Evolutionary conservation across 2,329 filamentous ascomycete species (phyloP), one percentile per base, ranked within the genome.

Genomic region (Thyridium curvatum): DNA sequence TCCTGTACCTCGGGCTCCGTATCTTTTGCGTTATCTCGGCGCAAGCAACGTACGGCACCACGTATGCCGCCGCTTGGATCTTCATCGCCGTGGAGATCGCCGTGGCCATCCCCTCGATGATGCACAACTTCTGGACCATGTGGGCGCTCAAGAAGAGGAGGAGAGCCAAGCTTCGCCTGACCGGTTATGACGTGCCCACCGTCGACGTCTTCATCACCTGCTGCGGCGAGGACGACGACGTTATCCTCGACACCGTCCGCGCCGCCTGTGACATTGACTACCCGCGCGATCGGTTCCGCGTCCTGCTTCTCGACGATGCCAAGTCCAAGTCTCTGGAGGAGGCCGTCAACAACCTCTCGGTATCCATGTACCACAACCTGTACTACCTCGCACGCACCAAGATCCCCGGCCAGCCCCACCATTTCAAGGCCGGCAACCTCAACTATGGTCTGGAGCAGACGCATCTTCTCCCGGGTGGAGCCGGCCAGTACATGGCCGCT

Each of bases 401-500:
- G 56, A 59, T 61, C 33, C 65, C 66, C 4, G 68, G 68, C 8
- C 58, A 66, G 28, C 68, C 69, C 2, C 66, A 75, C 47, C 71
- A 77, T 51, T 81, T 77, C 64, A 82, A 82, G 61, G 76, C 78
- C 2, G 77, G 78, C 37, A 82, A 82, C 51, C 60, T 82, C 38
- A 82, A 80, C 56, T 73, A 76, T 40, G 79, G 74, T 28, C 56
- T 77, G 15, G 69, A 76, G 13, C 63, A 68, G 39, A 63, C 69
- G 4, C 61, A 64, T 13, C 51, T 58, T n/a, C 57, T 79, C 26
- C 71, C 72, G 2, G 74, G 72, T 14, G 75, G 75, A 17, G 63
- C 72, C n/a, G 65, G 66, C 31, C 65, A 74, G 48, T 81, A 67
- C 53, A 73, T 82, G 52, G 78, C 77, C n/a, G 73, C 74, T 30